Percentiles rank a stretch among this genome's conserved stretches.
These are phyloP conservation scores for Dactylellina cionopaga DNA, from an alignment of 2,329 filamentous ascomycete genomes.

Conservation along the genomic window DNA sequence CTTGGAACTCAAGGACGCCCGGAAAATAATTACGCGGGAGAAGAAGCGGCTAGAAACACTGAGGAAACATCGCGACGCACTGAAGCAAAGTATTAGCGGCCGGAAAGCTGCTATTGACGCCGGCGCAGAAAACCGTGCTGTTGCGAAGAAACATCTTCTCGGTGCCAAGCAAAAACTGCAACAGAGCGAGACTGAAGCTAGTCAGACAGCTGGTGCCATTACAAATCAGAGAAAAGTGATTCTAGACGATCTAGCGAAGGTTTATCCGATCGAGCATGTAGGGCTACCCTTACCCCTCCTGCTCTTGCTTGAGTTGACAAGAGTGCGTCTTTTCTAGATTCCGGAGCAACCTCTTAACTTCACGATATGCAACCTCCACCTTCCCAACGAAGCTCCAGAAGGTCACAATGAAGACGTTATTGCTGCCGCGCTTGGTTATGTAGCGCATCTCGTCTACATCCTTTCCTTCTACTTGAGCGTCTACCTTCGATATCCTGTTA, in stretches of 20 bases:
- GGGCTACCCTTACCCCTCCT: background rate
- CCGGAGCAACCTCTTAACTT: slow-evolving; percentile 76
- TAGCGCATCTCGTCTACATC: slow-evolving; percentile 77
- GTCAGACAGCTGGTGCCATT: slow-evolving; percentile 72
- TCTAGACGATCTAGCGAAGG: slow-evolving; percentile 79
- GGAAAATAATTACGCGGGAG: slow-evolving; percentile 70
- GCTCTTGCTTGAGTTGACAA: background rate
- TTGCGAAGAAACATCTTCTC: slow-evolving; percentile 70
- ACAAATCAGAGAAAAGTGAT: slow-evolving; percentile 87
- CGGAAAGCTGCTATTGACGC: slow-evolving; percentile 74
- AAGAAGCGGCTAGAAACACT: slow-evolving; percentile 72
- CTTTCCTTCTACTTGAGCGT: slow-evolving; percentile 84
- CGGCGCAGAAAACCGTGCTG: slow-evolving; percentile 70
- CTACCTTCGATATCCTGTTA: slow-evolving; percentile 82
- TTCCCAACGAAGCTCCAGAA: slow-evolving; percentile 83
- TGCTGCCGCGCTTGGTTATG: slow-evolving; percentile 82
- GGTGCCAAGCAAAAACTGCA: slow-evolving; percentile 70
- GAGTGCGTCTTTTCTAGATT: slow-evolving; percentile 58
- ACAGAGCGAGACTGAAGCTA: slow-evolving; percentile 68
- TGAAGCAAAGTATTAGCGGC: slow-evolving; percentile 72
- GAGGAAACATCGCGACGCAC: slow-evolving; percentile 72
- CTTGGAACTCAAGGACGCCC: slow-evolving; percentile 60
- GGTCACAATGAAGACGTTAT: slow-evolving; percentile 77
- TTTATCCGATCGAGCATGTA: slow-evolving; percentile 80
- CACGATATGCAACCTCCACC: slow-evolving; percentile 78